Percentiles rank a stretch among this genome's conserved stretches.
Conservation (phyloP, 148 eudicot species). For the Tetragonia tetragonoides region DNA sequence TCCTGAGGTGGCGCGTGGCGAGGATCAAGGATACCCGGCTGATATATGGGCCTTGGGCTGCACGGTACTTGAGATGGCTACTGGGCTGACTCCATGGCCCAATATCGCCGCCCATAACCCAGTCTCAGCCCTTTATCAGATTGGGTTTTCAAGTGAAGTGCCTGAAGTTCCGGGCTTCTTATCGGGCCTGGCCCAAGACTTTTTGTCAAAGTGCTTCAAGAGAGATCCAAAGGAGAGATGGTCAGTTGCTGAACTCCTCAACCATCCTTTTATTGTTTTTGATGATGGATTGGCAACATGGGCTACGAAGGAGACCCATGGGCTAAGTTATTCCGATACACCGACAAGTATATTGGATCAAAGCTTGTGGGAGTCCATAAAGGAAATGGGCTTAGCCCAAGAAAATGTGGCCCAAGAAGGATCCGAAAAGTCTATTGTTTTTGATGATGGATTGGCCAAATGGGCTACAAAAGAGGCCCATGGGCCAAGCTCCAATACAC, state of each 20-base stretch:
- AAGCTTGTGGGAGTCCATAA: slow-evolving; percentile 42
- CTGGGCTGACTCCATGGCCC: slow-evolving; percentile 55
- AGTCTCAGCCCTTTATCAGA: slow-evolving; percentile 37
- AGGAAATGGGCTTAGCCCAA: slow-evolving; percentile 21
- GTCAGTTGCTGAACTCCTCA: slow-evolving; percentile 52
- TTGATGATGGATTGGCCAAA: too few relatives aligned
- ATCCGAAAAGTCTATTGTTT: neutral
- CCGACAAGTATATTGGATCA: slow-evolving; percentile 64
- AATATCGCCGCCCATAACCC: slow-evolving; percentile 24
- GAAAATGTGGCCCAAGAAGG: neutral
- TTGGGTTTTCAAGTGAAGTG: slow-evolving; percentile 49
- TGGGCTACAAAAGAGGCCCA: neutral
- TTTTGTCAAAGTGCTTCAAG: slow-evolving; percentile 51
- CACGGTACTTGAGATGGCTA: slow-evolving; percentile 59
- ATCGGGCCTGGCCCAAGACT: slow-evolving; percentile 51
- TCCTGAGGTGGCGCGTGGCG: slow-evolving; percentile 68
- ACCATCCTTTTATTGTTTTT: slow-evolving; percentile 55
- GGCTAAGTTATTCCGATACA: slow-evolving; percentile 28
- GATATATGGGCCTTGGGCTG: slow-evolving; percentile 80
- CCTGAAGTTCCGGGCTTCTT: slow-evolving; percentile 48
- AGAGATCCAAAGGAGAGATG: slow-evolving; percentile 58
- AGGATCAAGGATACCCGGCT: slow-evolving; percentile 45
- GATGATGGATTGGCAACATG: slow-evolving; percentile 4
- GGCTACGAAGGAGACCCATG: neutral
- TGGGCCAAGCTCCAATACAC: slow-evolving; percentile 34